Percentiles rank a stretch among this genome's conserved stretches.
Evolutionary conservation across 306 rosid genomes (phyloP).

Genomic region (Sphenostylis stenocarpa): DNA sequence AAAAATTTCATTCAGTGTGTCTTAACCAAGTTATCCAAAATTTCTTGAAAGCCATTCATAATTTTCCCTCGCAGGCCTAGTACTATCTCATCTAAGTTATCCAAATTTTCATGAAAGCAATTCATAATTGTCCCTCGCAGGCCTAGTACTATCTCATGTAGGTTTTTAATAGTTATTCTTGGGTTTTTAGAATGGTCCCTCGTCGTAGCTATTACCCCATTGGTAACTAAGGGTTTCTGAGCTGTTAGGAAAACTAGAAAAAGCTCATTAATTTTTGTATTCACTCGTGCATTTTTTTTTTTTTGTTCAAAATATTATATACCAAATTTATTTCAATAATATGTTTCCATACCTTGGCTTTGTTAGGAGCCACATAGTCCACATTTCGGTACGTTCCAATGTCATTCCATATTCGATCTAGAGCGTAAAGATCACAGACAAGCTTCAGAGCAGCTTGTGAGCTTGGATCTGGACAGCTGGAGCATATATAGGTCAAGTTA

Average conservation of each 20-base stretch:
- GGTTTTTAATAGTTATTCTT: not conserved
- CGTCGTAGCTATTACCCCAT: not conserved
- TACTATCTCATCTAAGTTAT: not conserved
- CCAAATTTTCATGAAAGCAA: not conserved
- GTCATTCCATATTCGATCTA: conserved; percentile 95
- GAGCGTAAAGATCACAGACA: conserved; percentile 87
- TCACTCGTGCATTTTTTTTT: not conserved
- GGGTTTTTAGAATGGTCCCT: not conserved
- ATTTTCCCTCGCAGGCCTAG: conserved; percentile 3
- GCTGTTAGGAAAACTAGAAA: conserved; percentile 14
- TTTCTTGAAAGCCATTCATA: conserved; percentile 1
- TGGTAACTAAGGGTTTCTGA: not conserved
- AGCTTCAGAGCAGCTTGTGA: conserved; percentile 87
- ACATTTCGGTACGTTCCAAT: conserved; percentile 98
- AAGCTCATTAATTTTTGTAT: not conserved
- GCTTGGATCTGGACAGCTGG: conserved; percentile 79
- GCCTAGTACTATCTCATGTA: not conserved
- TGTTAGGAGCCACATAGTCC: conserved; percentile 94
- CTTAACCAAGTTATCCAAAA: not conserved
- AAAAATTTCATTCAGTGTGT: not conserved
- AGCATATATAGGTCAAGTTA: conserved; percentile 28
- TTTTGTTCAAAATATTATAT: not conserved
- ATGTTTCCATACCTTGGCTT: conserved; percentile 75
- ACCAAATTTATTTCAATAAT: not conserved
- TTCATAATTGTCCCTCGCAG: not conserved